phyloP scores from a whole-genome alignment of 2,329 filamentous ascomycete species.

The Scytalidium sp. region DNA sequence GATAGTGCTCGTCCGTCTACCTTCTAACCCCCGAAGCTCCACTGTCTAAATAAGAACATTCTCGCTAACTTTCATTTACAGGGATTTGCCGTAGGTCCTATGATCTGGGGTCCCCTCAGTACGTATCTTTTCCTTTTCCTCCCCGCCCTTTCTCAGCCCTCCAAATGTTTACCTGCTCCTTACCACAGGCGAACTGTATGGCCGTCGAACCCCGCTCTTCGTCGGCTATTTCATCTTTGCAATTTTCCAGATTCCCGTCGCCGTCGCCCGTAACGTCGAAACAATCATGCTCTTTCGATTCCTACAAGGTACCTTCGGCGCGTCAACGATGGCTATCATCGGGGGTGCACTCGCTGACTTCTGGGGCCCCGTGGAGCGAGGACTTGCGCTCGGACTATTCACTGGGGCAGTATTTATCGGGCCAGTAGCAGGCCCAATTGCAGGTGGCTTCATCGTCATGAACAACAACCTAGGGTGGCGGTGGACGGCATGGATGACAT shows the following conservation, averaged over 20 bases:
- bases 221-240: slow-evolving; percentile 41
- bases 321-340: slow-evolving; percentile 43
- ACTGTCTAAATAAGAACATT: no score
- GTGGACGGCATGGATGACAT: slow-evolving; percentile 51
- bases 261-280: slow-evolving; percentile 45
- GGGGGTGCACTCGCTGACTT: slow-evolving; percentile 61
- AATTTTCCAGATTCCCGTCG: slow-evolving; percentile 51
- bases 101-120: not conserved
- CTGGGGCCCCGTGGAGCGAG: slow-evolving; percentile 54
- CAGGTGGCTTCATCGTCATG: slow-evolving; percentile 44
- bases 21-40: no score
- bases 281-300: slow-evolving; percentile 51
- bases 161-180: no score
- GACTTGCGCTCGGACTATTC: slow-evolving; percentile 63
- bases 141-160: not conserved
- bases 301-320: slow-evolving; percentile 47
- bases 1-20: no score
- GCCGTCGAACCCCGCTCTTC: slow-evolving; percentile 43
- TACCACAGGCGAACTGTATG: slow-evolving; percentile 47
- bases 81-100: slow-evolving; percentile 3
- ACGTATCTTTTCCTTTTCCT: no score
- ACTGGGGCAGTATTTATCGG: slow-evolving; percentile 37
- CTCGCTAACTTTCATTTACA: not conserved
- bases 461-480: slow-evolving; percentile 49
- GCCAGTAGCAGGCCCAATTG: slow-evolving; percentile 47